Percentiles rank a stretch among this genome's conserved stretches.
phyloP scores from a whole-genome alignment of 1,284 basidiomycete genomes.

The Entoloma clypeatum region DNA sequence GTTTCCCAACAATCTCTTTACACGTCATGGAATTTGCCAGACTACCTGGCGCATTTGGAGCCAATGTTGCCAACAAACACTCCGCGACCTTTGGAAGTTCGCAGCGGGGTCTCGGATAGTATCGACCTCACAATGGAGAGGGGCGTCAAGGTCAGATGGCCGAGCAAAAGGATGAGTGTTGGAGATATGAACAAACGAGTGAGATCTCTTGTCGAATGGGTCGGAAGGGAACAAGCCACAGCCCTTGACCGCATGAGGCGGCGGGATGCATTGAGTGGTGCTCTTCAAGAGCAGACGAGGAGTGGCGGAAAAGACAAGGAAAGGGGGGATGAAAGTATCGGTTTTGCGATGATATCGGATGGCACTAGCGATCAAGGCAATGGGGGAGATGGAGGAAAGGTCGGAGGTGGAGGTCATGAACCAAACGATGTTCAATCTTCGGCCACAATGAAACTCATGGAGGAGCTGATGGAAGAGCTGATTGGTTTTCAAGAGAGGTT shows the following conservation, averaged over 20 bases:
- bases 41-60: slow-evolving; percentile 88
- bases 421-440: slow-evolving; percentile 21
- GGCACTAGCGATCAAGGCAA: slow-evolving; percentile 12
- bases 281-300: slow-evolving; percentile 39
- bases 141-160: slow-evolving; percentile 92
- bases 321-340: slow-evolving; percentile 11
- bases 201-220: slow-evolving; percentile 88
- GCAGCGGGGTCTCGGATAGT: slow-evolving; percentile 39
- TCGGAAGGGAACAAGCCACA: slow-evolving; percentile 77
- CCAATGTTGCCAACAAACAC: slow-evolving; percentile 76
- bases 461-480: slow-evolving; percentile 83
- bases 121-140: slow-evolving; percentile 69
- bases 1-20: slow-evolving; percentile 72
- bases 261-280: slow-evolving; percentile 59
- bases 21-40: slow-evolving; percentile 88
- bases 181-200: slow-evolving; percentile 98
- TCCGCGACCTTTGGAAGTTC: slow-evolving; percentile 76
- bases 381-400: background rate
- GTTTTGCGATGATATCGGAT: slow-evolving; percentile 25
- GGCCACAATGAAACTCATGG: slow-evolving; percentile 77
- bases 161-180: slow-evolving; percentile 89
- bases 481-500: slow-evolving; percentile 86
- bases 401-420: slow-evolving; percentile 6
- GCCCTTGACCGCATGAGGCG: slow-evolving; percentile 71
- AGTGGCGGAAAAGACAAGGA: slow-evolving; percentile 8